phyloP scores from a whole-genome alignment of 441 rosid genomes.

The Eutrema salsugineum region DNA sequence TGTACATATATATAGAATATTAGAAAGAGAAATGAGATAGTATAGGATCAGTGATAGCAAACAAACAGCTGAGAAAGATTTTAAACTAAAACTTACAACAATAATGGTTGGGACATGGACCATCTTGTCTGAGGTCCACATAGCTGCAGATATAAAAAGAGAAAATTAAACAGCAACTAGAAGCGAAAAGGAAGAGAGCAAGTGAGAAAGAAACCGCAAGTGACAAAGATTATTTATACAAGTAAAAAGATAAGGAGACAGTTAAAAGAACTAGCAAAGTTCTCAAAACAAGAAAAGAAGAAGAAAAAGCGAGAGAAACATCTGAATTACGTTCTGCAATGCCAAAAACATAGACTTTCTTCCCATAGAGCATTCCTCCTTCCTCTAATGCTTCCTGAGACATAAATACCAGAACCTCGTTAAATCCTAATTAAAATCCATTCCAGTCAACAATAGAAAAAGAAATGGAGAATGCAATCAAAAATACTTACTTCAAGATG shows the following conservation, averaged over 20 bases:
- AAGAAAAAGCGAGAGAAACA: neutral
- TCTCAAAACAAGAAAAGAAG: neutral
- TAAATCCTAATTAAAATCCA: no score
- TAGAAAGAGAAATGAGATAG: neutral
- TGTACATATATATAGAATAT: slow-evolving; percentile 26
- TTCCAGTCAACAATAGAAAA: no score
- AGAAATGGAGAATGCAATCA: neutral
- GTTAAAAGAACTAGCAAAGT: no score
- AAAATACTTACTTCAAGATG: slow-evolving; percentile 75
- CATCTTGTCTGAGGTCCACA: no score
- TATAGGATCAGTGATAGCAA: neutral
- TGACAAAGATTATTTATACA: neutral
- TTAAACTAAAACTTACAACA: slow-evolving; percentile 56
- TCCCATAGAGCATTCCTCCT: slow-evolving; percentile 70
- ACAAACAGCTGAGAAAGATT: neutral
- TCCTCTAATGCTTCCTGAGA: slow-evolving; percentile 84
- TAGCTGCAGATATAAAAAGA: slow-evolving; percentile 49
- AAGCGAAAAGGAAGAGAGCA: neutral
- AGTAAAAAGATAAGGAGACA: no score
- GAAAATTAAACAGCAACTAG: neutral
- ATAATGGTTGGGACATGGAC: slow-evolving; percentile 66
- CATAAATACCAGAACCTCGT: no score
- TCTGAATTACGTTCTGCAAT: slow-evolving; percentile 93
- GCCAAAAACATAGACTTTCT: slow-evolving; percentile 80
- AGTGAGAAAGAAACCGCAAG: neutral